phyloP scores from a whole-genome alignment of 1,284 basidiomycete genomes.

The Ceratorhiza oryzae-sativae region DNA sequence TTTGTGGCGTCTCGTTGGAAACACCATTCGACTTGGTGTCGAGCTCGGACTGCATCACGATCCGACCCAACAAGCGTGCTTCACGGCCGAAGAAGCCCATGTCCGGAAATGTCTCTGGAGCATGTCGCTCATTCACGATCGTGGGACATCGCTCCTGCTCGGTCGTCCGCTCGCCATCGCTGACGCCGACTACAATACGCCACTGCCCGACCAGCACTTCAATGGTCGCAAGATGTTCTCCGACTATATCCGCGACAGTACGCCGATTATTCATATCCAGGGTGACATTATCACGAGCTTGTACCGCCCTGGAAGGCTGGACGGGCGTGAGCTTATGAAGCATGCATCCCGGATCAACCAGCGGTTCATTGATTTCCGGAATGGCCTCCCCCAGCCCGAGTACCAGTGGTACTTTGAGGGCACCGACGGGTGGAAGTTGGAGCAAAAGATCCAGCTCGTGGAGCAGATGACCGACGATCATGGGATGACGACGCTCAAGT shows the following conservation, averaged over 20 bases:
- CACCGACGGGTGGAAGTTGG: slow-evolving; percentile 71
- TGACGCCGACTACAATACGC: slow-evolving; percentile 78
- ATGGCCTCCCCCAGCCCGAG: slow-evolving; percentile 63
- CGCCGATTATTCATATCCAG: slow-evolving; percentile 77
- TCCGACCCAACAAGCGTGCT: slow-evolving; percentile 68
- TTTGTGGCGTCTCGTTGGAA: slow-evolving; percentile 82
- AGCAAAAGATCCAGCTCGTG: slow-evolving; percentile 68
- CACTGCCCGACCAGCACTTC: slow-evolving; percentile 60
- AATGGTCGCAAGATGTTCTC: slow-evolving; percentile 55
- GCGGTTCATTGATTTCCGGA: slow-evolving; percentile 70
- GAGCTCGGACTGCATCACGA: slow-evolving; percentile 85
- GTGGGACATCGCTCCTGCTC: slow-evolving; percentile 81
- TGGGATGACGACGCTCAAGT: slow-evolving; percentile 77
- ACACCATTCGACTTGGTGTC: slow-evolving; percentile 75
- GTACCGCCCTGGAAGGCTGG: slow-evolving; percentile 72
- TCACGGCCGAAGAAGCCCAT: slow-evolving; percentile 74
- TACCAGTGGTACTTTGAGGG: slow-evolving; percentile 76
- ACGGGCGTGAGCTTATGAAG: slow-evolving; percentile 70
- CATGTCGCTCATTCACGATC: slow-evolving; percentile 80
- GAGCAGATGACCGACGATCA: slow-evolving; percentile 76
- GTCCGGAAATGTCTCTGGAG: slow-evolving; percentile 80
- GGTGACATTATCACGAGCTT: slow-evolving; percentile 84
- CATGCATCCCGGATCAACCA: slow-evolving; percentile 78
- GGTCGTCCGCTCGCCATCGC: slow-evolving; percentile 82
- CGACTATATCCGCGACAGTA: slow-evolving; percentile 74